Percentiles rank a stretch among this genome's conserved stretches.
Evolutionary conservation across 306 rosid species (phyloP).

Genomic region (Cicer yamashitae): DNA sequence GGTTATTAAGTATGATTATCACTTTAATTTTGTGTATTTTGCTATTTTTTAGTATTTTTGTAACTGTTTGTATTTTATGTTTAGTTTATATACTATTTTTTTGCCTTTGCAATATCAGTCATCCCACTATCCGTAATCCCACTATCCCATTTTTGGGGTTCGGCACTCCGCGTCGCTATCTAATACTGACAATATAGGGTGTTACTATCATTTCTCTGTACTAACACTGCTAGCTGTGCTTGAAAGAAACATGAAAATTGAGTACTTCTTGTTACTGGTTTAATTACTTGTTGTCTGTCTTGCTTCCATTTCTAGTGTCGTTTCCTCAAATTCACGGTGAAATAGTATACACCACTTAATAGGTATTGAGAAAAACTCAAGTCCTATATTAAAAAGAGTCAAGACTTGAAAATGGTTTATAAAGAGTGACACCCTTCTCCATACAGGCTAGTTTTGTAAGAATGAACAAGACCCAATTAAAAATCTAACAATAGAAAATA

Average conservation of each 20-base stretch:
- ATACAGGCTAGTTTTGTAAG: background rate
- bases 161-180: no score
- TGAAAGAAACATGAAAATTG: background rate
- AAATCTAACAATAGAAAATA: background rate
- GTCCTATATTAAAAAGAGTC: background rate
- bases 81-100: no score
- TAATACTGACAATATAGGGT: no score
- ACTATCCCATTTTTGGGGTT: no score
- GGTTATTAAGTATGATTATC: no score
- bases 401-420: background rate
- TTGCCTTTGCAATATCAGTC: no score
- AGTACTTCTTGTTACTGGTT: background rate
- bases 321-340: background rate
- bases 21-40: no score
- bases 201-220: no score
- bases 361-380: background rate
- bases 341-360: background rate
- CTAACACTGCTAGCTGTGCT: background rate
- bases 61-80: no score
- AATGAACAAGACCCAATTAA: no score
- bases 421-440: background rate
- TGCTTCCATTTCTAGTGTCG: background rate
- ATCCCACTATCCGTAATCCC: no score
- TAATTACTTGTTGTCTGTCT: background rate
- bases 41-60: no score